phyloP scores from a whole-genome alignment of 2,329 filamentous ascomycete genomes.

The Nakataea oryzae region DNA sequence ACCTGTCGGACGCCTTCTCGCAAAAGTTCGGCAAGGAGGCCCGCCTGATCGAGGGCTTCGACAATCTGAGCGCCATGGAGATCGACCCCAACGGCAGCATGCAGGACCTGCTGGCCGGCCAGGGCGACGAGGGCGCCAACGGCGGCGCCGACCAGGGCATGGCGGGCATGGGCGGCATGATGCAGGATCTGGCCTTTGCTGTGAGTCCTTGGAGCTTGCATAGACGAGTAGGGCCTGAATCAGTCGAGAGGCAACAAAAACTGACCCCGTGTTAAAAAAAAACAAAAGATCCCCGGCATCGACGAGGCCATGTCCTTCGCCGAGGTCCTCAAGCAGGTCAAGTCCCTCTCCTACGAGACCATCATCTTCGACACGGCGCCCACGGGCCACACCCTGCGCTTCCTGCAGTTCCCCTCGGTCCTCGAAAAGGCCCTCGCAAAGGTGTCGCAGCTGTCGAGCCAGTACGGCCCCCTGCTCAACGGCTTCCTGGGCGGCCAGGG shows the following conservation, averaged over 20 bases:
- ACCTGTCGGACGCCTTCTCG: constrained; percentile 92
- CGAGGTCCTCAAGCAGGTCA: constrained; percentile 98
- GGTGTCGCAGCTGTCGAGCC: constrained; percentile 82
- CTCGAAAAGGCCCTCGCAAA: constrained; percentile 98
- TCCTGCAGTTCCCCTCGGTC: constrained; percentile 95
- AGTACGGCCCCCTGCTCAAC: constrained; percentile 94
- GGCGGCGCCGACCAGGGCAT: constrained; percentile 49
- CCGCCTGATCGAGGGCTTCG: constrained; percentile 80
- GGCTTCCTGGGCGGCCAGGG: constrained; percentile 55
- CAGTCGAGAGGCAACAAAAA: not conserved
- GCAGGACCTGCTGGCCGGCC: constrained; percentile 78
- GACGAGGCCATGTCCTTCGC: constrained; percentile 99
- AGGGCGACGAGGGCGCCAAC: constrained; percentile 52
- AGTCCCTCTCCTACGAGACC: constrained; percentile 95
- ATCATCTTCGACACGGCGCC: constrained; percentile 99
- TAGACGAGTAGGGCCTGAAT: no score
- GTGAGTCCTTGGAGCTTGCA: constrained; percentile 53
- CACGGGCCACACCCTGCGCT: constrained; percentile 94
- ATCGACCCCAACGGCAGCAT: constrained; percentile 98
- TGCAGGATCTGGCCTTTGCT: constrained; percentile 95
- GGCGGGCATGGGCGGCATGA: constrained; percentile 80
- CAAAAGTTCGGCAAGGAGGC: constrained; percentile 99
- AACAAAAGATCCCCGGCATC: constrained; percentile 78
- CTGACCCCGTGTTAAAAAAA: not conserved
- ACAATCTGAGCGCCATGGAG: constrained; percentile 95